phyloP scores from a whole-genome alignment of 768 basidiomycete species.

The Amanita subjunquillea region DNA sequence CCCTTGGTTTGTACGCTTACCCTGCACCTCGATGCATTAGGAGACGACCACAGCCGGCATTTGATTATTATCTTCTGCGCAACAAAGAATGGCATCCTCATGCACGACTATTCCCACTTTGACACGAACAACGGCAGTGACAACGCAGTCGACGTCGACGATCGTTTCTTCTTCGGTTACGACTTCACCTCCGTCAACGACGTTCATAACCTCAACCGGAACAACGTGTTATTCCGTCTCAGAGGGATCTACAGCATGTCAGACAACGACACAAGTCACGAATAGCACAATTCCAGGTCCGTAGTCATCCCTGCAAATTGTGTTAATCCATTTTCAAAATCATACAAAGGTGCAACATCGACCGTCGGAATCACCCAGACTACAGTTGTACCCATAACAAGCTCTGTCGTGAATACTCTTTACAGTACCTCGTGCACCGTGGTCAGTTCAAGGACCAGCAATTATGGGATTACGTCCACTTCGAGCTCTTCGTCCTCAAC shows the following conservation, averaged over 20 bases:
- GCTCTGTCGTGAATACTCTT: conserved; percentile 10
- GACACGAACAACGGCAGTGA: conserved; percentile 12
- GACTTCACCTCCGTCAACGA: conserved; percentile 9
- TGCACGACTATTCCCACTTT: conserved; percentile 12
- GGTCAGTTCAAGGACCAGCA: neutral
- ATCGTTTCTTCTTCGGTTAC: conserved; percentile 10
- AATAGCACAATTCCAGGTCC: conserved; percentile 13
- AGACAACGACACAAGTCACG: conserved; percentile 8
- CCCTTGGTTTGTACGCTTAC: neutral
- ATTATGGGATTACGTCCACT: conserved; percentile 1
- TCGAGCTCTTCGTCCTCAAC: neutral
- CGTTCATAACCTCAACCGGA: conserved; percentile 10
- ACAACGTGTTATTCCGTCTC: conserved; percentile 6
- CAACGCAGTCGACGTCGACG: conserved; percentile 12
- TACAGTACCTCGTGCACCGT: conserved; percentile 16
- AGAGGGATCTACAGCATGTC: conserved; percentile 9
- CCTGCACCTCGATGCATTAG: neutral
- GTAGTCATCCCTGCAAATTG: neutral
- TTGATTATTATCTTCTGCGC: neutral
- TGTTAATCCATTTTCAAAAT: neutral
- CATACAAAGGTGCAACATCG: conserved; percentile 10
- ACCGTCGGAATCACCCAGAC: conserved; percentile 12
- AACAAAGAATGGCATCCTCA: conserved; percentile 8
- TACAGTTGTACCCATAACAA: conserved; percentile 13
- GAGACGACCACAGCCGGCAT: neutral